Evolutionary conservation across 345 rosid genomes (phyloP).

Genomic region (Salix udensis): DNA sequence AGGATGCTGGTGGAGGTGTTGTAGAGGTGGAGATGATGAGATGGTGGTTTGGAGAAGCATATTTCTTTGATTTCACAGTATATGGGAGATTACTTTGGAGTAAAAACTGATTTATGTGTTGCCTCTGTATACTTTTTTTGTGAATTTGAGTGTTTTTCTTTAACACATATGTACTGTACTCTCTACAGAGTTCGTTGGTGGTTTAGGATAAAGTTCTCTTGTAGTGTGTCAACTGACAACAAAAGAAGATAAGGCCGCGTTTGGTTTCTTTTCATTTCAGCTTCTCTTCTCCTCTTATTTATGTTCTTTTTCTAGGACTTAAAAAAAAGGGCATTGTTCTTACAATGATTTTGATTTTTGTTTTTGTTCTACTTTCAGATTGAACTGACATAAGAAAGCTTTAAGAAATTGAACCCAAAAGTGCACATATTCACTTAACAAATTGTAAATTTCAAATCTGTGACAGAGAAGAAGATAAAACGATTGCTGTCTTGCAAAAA

Average conservation of each 20-base stretch:
- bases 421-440: neutral
- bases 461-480: neutral
- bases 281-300: neutral
- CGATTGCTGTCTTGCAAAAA: neutral
- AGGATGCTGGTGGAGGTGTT: constrained; percentile 18
- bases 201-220: constrained; percentile 18
- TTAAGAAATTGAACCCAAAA: neutral
- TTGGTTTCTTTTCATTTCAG: neutral
- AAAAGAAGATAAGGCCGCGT: constrained; percentile 9
- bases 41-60: constrained; percentile 56
- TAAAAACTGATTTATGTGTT: constrained; percentile 7
- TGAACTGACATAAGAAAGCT: neutral
- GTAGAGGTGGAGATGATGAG: constrained; percentile 33
- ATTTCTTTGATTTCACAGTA: neutral
- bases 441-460: neutral
- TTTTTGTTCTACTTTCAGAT: neutral
- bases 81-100: neutral
- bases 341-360: neutral
- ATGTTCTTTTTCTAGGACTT: neutral
- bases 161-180: neutral
- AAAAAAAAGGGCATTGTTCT: neutral
- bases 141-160: neutral
- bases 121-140: no score
- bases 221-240: neutral
- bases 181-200: constrained; percentile 6